Evolutionary conservation across 208 protist species (phyloP), one percentile per base, ranked within the genome.

Genomic region (Novymonas esmeraldas): DNA sequence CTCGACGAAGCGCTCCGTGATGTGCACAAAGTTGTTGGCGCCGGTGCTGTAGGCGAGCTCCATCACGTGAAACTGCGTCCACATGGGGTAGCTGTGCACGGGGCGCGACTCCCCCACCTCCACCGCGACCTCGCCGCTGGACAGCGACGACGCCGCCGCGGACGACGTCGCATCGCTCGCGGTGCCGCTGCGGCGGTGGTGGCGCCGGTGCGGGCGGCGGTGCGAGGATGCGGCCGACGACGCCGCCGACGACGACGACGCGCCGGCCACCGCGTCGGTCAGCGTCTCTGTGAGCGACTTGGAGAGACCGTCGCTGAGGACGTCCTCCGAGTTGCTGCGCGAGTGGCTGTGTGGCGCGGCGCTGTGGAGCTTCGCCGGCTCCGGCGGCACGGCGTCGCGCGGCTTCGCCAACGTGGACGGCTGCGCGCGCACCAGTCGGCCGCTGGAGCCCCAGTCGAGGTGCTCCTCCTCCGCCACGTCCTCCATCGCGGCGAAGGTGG

Each of bases 1-100:
- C 60, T 76, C 39, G n/a, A 79, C 20, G 46, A 90, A 85, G 28
- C 78, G 80, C 58, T 87, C 64, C 24, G 81, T 84, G 60, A 87
- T 65, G 59, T 88, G 73, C 14, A 84, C 54, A 42, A 91, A 91
- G 64, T 82, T 81, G 64, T 85, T 86, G 14, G 73, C 45, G 24
- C 67, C 39, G 13, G 77, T 89, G 69, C 74, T 86, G 74, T 73
- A 78, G 0, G 81, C 82, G 36, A 87, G 54, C 60, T 89, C 78
- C 78, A 92, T 76, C 57, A 87, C 82, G 62, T 89, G 80, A 34
- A 89, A 56, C 69, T 89, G 82, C 29, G 79, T 73, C 86, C 86
- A 92, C 61, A 87, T 70, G n/a, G 67, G 50, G 62, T 59, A 67
- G 57, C 56, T 64, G 76, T 72, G 74, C 39, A 78, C 65, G 11